Conservation (phyloP, 441 rosid genomes). For the Syzygium malaccense region DNA sequence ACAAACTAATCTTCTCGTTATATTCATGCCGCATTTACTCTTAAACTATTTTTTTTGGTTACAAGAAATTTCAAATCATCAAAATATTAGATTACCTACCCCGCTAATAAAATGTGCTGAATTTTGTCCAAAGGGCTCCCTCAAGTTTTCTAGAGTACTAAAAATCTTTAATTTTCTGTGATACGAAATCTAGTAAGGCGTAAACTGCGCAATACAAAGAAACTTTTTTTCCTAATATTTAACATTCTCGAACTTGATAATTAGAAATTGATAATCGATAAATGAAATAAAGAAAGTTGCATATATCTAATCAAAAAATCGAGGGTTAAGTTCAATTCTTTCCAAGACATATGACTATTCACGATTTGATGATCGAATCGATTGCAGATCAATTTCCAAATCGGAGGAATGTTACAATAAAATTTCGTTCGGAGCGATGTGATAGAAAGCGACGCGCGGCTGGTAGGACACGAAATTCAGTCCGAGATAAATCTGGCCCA, state of each 20-base stretch:
- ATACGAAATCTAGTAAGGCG: not conserved
- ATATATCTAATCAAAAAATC: not conserved
- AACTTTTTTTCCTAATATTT: not conserved
- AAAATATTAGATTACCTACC: not conserved
- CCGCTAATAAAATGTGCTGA: not conserved
- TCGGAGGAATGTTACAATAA: accelerated
- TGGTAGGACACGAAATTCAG: not conserved
- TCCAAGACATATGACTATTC: not conserved
- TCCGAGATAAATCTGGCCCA: not conserved
- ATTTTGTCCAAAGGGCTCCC: not conserved
- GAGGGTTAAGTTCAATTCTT: not conserved
- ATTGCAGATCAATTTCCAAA: not conserved
- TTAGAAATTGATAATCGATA: not conserved
- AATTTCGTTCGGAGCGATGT: accelerated
- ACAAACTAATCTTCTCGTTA: accelerated
- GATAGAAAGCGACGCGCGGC: accelerated
- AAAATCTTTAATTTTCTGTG: not conserved
- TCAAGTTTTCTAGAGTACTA: not conserved
- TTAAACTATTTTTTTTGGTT: not conserved
- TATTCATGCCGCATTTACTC: accelerated
- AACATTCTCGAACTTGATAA: too few species aligned
- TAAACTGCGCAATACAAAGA: not conserved
- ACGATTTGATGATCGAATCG: not conserved
- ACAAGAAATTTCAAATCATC: not conserved
- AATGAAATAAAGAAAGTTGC: not conserved